Conservation (phyloP, 331 rosid genomes). For the Rosa hybrid region DNA sequence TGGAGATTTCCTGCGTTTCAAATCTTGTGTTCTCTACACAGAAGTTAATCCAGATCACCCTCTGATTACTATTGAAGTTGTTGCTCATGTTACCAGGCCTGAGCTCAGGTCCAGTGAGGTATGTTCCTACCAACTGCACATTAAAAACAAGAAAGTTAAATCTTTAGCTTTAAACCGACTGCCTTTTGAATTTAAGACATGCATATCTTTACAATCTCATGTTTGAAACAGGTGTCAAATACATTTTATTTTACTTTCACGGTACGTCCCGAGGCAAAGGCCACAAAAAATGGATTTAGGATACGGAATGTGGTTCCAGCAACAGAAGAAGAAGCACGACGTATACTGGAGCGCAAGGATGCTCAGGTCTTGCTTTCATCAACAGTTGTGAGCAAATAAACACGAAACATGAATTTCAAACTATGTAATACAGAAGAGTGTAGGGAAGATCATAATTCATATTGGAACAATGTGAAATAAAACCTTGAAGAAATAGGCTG, state of each 20-base stretch:
- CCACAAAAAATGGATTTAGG: conserved; percentile 53
- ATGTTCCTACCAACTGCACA: neutral
- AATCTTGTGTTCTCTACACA: conserved; percentile 78
- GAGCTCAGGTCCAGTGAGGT: conserved; percentile 57
- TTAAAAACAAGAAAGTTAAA: neutral
- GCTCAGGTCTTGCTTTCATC: conserved; percentile 54
- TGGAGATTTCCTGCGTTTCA: conserved; percentile 83
- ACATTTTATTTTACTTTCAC: conserved; percentile 79
- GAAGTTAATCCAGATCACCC: conserved; percentile 76
- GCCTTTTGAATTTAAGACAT: neutral
- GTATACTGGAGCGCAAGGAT: conserved; percentile 71
- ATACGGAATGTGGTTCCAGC: conserved; percentile 80
- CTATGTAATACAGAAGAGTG: neutral
- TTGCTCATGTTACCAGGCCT: conserved; percentile 77
- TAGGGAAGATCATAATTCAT: neutral
- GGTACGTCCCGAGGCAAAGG: conserved; percentile 72
- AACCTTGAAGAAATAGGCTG: neutral
- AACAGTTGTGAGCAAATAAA: conserved; percentile 2
- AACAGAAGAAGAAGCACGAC: conserved; percentile 84
- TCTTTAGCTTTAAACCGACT: neutral
- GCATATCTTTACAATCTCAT: conserved; percentile 5
- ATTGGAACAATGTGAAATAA: neutral
- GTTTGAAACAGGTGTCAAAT: conserved; percentile 60
- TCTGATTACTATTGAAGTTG: conserved; percentile 83
- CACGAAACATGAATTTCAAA: neutral